These are phyloP conservation scores for Plasmodium berghei DNA, from an alignment of 169 alveolate genomes.

Conservation along the genomic window DNA sequence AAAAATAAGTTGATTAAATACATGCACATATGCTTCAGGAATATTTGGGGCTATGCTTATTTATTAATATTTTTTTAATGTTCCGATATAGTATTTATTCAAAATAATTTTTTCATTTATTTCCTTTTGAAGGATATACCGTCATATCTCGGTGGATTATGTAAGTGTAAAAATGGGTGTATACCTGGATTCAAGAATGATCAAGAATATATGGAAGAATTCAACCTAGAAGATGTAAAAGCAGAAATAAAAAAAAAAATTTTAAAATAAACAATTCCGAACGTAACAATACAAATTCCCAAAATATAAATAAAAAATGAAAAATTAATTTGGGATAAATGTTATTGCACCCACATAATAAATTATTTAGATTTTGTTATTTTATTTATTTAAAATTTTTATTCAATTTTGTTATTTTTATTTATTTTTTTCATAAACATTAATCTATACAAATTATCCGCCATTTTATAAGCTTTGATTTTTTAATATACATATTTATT, in stretches of 20 bases:
- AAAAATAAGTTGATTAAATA: not conserved
- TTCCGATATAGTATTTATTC: not conserved
- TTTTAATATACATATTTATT: too few species aligned
- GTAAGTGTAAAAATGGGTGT: conserved; percentile 64
- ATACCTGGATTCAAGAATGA: conserved; percentile 63
- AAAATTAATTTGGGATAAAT: too few species aligned
- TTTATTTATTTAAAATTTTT: too few species aligned
- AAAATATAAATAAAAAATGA: not conserved
- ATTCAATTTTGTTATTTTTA: too few species aligned
- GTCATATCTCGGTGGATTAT: conserved; percentile 47
- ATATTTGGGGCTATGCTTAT: not conserved
- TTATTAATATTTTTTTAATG: not conserved
- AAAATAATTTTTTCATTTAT: not conserved
- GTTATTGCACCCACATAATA: too few species aligned
- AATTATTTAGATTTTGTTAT: too few species aligned
- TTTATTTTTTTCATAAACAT: too few species aligned
- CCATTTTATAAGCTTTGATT: too few species aligned
- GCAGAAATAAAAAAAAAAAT: conserved; percentile 45
- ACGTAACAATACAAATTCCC: conserved; percentile 2
- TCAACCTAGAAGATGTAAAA: conserved; percentile 46
- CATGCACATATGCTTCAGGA: not conserved
- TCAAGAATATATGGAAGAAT: conserved; percentile 15
- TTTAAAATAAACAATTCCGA: conserved; percentile 15
- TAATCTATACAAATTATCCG: too few species aligned
- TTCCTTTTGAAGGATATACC: conserved; percentile 40